Base-by-base conservation (phyloP, 441 rosid genomes). In the Oxalis stricta region DNA sequence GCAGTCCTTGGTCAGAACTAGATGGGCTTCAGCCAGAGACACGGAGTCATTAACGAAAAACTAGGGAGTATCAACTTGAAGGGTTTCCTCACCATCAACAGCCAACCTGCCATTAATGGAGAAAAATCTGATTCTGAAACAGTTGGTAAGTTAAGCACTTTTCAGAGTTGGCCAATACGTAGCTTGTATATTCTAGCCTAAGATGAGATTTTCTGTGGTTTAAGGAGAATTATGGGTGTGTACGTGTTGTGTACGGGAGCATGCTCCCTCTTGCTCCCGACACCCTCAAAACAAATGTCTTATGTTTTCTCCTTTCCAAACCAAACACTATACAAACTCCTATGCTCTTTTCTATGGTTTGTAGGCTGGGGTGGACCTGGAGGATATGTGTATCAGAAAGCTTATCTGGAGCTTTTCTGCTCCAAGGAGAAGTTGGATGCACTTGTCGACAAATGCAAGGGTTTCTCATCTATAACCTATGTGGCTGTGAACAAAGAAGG, bases 311-410 rank as follows among this genome's bases (percentile, higher is more conserved):
- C 2, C n/a, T n/a, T n/a, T n/a, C n/a, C n/a, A n/a, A n/a, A n/a
- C n/a, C n/a, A n/a, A n/a, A n/a, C n/a, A n/a, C n/a, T 10, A 0
- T 20, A 6, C 10, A 26, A 11, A 18, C 18, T 44, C 15, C 2
- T 7, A 16, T 7, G 20, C 10, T 3, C 16, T 10, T 18, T 16
- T 30, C 9, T 1, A 12, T 36, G 31, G n/a, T 32, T 39, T 55
- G 63, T 73, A 86, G 99, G 99, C 53, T 91, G 96, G 96, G 96
- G 99, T 21, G 91, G 93, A 7, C 81, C 84, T 36, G 93, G 98
- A 15, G 98, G 98, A 1, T 81, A 79, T 49, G 85, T 83, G 11
- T 86, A 86, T 63, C 96, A 91, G 70, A 91, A 91, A 67, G 93
- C 98, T 38, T 86, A 83, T 50, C 53, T 91, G 36, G 98, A 91